Evolutionary conservation across 164 flowering plant genomes (phyloP).

Genomic region (Amborella trichopoda): DNA sequence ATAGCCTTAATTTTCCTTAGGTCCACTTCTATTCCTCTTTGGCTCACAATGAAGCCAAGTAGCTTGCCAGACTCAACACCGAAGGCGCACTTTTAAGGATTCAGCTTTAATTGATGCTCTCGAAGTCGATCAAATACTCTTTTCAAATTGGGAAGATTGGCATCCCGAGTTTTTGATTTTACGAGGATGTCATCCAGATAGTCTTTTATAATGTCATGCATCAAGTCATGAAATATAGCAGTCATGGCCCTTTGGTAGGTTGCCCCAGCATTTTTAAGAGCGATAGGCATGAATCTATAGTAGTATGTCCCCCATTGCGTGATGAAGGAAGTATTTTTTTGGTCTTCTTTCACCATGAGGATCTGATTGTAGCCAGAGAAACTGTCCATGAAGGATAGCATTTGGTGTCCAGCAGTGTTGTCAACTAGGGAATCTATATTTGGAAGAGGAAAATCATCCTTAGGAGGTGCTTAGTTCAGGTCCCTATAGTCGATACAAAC

Average conservation of each 20-base stretch:
- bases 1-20: not conserved
- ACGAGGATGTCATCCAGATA: not conserved
- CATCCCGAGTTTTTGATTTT: not conserved
- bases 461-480: not conserved
- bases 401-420: not conserved
- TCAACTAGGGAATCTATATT: not conserved
- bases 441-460: not conserved
- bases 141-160: not conserved
- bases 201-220: not conserved
- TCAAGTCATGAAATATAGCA: constrained; percentile 1
- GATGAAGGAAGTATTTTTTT: not conserved
- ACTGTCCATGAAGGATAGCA: constrained; percentile 1
- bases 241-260: constrained; percentile 1
- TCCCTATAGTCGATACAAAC: not conserved
- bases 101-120: not conserved
- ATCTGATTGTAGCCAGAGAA: not conserved
- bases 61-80: not conserved
- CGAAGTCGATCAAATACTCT: not conserved
- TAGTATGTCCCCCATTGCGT: not conserved
- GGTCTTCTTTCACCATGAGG: not conserved
- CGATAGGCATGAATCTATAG: not conserved
- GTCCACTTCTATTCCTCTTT: constrained; percentile 1
- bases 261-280: not conserved
- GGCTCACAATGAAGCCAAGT: constrained; percentile 1
- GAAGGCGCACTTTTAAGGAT: not conserved